Evolutionary conservation across 2,329 filamentous ascomycete genomes (phyloP).

Genomic region (Claviceps monticola): DNA sequence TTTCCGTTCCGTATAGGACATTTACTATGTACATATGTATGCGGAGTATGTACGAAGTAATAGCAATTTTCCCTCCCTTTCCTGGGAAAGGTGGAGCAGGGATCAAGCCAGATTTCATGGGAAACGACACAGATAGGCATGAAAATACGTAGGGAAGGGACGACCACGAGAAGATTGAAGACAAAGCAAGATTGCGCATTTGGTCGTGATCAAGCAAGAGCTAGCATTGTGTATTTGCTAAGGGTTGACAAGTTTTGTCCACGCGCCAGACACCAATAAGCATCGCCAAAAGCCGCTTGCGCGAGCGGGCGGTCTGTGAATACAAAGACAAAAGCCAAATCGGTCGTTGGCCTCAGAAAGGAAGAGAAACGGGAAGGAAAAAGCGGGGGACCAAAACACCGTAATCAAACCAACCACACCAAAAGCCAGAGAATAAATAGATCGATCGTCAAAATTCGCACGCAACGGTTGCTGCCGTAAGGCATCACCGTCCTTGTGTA

Average conservation of each 20-base stretch:
- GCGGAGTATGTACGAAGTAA: too few relatives aligned
- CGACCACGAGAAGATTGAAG: background rate
- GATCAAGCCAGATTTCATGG: too few relatives aligned
- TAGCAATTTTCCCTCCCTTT: too few relatives aligned
- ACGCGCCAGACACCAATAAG: slow-evolving; percentile 4
- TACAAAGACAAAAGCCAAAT: background rate
- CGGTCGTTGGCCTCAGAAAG: slow-evolving; percentile 1
- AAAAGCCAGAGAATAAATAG: background rate
- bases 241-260: slow-evolving; percentile 1
- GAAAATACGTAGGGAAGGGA: background rate
- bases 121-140: too few relatives aligned
- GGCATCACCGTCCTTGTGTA: slow-evolving; percentile 24
- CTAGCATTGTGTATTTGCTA: slow-evolving; percentile 3
- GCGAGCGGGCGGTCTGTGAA: slow-evolving; percentile 2
- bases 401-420: background rate
- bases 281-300: slow-evolving; percentile 2
- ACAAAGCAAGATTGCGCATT: background rate
- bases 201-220: background rate
- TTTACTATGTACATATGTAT: too few relatives aligned
- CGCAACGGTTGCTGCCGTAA: slow-evolving; percentile 21
- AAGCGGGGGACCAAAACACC: background rate
- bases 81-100: background rate
- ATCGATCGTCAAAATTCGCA: slow-evolving; percentile 10
- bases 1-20: too few relatives aligned
- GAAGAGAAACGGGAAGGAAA: background rate